Base-by-base conservation (phyloP, 2,329 filamentous ascomycete species). In the Colletotrichum incanum region DNA sequence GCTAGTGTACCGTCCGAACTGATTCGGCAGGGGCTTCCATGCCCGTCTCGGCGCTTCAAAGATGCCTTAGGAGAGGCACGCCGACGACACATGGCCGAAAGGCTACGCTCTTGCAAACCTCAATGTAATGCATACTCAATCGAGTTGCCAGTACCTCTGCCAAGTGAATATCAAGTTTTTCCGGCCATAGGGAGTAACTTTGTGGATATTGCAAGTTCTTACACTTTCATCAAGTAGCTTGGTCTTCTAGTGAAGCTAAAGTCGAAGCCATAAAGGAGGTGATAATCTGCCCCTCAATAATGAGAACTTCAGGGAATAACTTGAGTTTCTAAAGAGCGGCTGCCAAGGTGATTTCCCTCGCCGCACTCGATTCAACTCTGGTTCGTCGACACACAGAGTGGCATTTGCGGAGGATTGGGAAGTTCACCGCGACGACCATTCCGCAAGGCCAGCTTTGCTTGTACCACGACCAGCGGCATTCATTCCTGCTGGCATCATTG, bases 1-100 rank as follows among this genome's bases (percentile, higher is more conserved):
- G 65, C 52, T 54, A 52, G 28, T 7, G 52, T 31, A 54, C 28
- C 5, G 59, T 69, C 69, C 69, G 69, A 72, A 69, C 31, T 59
- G 26, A 28, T 47, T 28, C 52, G 39, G 26, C 59, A 72, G 65
- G 23, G 65, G 65, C 58, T 67, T 23, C 69, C 59, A 69, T 18
- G 47, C n/a, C 50, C 65, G 59, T 64, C 43, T 64, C 59, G 65
- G 69, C 58, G 59, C 52, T 47, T 41, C 16, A 16, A n/a, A 14
- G 28, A 26, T 45, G 14, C 14, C 41, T 26, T 16, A 39, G 16
- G 47, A n/a, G 45, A 9, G 12, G 16, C 26, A 58, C 23, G 43
- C 16, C 4, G 20, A 8, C 50, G 16, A 9, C n/a, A 5, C 2
- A 31, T 37, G 23, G 4, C 31, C 28, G 2, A 16, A 20, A 43